These are phyloP conservation scores for Triglochin maritima DNA, from an alignment of 106 monocot genomes.

Conservation along the genomic window DNA sequence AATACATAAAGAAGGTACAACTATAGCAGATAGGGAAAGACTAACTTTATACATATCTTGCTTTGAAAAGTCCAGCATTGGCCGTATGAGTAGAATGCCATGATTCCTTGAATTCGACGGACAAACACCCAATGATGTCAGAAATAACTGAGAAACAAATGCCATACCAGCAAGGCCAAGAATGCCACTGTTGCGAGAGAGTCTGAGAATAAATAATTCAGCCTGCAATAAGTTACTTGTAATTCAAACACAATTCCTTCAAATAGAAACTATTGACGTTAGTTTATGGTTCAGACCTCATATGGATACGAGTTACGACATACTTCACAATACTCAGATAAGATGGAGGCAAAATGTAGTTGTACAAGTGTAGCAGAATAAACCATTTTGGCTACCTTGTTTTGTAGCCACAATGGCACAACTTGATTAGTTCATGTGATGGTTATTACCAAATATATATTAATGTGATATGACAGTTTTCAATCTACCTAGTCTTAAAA, in stretches of 20 bases:
- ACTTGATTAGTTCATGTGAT: no score
- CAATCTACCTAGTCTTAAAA: no score
- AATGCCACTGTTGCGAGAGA: constrained; percentile 90
- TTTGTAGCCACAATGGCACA: no score
- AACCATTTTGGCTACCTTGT: no score
- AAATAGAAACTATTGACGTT: neutral
- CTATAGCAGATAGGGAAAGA: neutral
- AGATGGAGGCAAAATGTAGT: no score
- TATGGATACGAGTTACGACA: no score
- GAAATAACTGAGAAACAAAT: constrained; percentile 79
- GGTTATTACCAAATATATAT: no score
- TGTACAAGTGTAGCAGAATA: no score
- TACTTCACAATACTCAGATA: no score
- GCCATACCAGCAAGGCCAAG: constrained; percentile 98
- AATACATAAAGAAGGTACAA: no score
- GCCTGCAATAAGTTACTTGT: constrained; percentile 39
- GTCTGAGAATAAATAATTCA: constrained; percentile 83
- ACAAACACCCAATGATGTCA: constrained; percentile 9
- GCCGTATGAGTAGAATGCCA: constrained; percentile 76
- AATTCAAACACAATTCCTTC: neutral
- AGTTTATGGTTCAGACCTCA: neutral
- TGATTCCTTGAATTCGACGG: constrained; percentile 13
- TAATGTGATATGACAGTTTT: no score
- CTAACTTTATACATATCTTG: constrained; percentile 85
- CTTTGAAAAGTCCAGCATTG: constrained; percentile 77